A percentile compares a stretch with the other conserved stretches of the same genome.
phyloP scores from a whole-genome alignment of 805 yeast species.

The Metschnikowia kofuensis region DNA sequence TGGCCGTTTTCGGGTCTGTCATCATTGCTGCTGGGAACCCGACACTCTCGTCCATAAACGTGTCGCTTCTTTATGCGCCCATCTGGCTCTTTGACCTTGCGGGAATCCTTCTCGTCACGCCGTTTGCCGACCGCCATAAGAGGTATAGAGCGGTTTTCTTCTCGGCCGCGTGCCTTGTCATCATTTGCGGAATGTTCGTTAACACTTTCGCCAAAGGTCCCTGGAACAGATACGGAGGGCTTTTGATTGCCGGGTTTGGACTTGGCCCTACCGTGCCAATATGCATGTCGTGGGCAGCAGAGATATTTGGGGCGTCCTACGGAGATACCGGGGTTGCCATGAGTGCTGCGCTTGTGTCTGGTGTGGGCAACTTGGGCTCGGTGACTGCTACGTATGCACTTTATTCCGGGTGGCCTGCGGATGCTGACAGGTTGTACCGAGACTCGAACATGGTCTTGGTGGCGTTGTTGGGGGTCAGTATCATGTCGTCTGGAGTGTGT shows the following conservation, averaged over 20 bases:
- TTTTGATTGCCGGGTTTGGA: conserved; percentile 79
- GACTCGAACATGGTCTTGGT: conserved; percentile 84
- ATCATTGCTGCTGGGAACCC: conserved; percentile 67
- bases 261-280: conserved; percentile 90
- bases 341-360: conserved; percentile 77
- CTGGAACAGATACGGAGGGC: conserved; percentile 79
- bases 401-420: conserved; percentile 84
- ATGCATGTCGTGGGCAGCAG: conserved; percentile 79
- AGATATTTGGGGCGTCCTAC: conserved; percentile 64
- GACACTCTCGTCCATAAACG: conserved; percentile 55
- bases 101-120: conserved; percentile 74
- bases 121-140: conserved; percentile 70
- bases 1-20: conserved; percentile 81
- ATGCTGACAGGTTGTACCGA: conserved; percentile 54
- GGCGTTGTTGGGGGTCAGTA: conserved; percentile 69
- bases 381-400: conserved; percentile 84
- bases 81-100: conserved; percentile 84
- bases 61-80: conserved; percentile 79
- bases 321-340: conserved; percentile 87
- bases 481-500: conserved; percentile 42
- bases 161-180: conserved; percentile 57
- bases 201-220: conserved; percentile 69
- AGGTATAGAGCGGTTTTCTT: conserved; percentile 60
- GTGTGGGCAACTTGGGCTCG: conserved; percentile 82
- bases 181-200: conserved; percentile 71